Conservation (phyloP, 805 yeast genomes). For the Brettanomyces bruxellensis region DNA sequence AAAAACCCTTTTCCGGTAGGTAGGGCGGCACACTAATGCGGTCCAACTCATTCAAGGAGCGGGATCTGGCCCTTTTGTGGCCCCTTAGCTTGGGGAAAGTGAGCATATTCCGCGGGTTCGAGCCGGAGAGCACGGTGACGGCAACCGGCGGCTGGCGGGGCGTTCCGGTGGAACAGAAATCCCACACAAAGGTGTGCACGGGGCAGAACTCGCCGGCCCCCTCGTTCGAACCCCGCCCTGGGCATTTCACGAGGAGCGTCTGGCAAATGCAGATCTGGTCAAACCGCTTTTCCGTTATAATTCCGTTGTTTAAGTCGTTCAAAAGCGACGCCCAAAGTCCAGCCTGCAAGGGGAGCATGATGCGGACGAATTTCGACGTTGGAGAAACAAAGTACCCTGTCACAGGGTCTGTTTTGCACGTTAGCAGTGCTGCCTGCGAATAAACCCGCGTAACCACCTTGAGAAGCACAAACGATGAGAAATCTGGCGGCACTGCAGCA, state of each 20-base stretch:
- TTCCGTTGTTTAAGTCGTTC: conserved; percentile 24
- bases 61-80: conserved; percentile 1
- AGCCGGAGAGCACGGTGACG: background rate
- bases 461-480: conserved; percentile 20
- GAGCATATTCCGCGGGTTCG: too few relatives aligned
- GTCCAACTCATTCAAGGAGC: conserved; percentile 1
- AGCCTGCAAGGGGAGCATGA: conserved; percentile 24
- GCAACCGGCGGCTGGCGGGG: background rate
- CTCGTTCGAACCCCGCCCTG: background rate
- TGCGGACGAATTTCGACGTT: conserved; percentile 10
- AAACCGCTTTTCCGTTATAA: conserved; percentile 13
- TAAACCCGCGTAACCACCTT: conserved; percentile 20
- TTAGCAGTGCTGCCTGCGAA: conserved; percentile 13
- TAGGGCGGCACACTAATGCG: background rate
- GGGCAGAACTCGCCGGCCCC: conserved; percentile 8
- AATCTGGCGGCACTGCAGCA: conserved; percentile 8
- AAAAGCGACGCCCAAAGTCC: conserved; percentile 24
- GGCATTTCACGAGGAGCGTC: conserved; percentile 8
- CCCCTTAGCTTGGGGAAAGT: background rate
- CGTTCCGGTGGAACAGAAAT: conserved; percentile 10
- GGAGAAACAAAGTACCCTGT: conserved; percentile 19
- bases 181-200: conserved; percentile 25
- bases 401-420: conserved; percentile 21
- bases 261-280: conserved; percentile 20
- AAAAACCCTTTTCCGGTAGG: too few relatives aligned